These are phyloP conservation scores for Eucalyptus curtisii DNA, from an alignment of 345 rosid genomes.

Conservation along the genomic window DNA sequence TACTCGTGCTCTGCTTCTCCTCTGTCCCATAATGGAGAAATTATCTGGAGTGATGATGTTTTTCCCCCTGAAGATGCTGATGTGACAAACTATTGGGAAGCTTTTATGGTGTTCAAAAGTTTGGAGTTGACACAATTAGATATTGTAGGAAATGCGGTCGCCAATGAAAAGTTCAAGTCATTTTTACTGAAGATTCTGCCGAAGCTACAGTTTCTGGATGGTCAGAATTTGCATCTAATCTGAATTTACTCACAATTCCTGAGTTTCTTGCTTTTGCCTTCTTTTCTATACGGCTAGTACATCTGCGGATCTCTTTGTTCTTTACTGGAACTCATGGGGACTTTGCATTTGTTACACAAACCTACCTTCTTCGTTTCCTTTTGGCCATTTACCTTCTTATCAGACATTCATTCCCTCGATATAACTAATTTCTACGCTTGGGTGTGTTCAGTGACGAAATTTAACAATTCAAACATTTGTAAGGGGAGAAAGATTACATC, in stretches of 20 bases:
- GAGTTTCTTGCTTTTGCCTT: background rate
- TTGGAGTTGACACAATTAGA: slow-evolving; percentile 58
- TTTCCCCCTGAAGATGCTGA: slow-evolving; percentile 1
- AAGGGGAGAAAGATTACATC: background rate
- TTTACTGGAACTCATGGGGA: background rate
- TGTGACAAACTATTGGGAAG: slow-evolving; percentile 52
- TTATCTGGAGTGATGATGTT: slow-evolving; percentile 25
- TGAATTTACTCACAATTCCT: background rate
- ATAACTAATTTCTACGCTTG: background rate
- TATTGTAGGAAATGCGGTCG: slow-evolving; percentile 46
- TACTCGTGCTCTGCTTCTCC: slow-evolving; percentile 59
- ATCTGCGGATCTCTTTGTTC: background rate
- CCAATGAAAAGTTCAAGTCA: slow-evolving; percentile 40
- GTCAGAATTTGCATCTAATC: slow-evolving; percentile 4
- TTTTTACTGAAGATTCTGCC: slow-evolving; percentile 52
- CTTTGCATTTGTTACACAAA: background rate
- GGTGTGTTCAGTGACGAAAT: background rate
- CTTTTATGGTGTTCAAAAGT: slow-evolving; percentile 39
- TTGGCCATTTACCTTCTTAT: background rate
- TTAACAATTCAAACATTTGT: background rate
- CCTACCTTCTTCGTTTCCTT: background rate
- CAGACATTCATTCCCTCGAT: background rate
- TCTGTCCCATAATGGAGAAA: slow-evolving; percentile 45
- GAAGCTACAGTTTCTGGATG: slow-evolving; percentile 57
- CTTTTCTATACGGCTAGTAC: background rate